Percentiles rank a stretch among this genome's conserved stretches.
These are phyloP conservation scores for Hibiscus mutabilis DNA, from an alignment of 345 rosid genomes.

Conservation along the genomic window DNA sequence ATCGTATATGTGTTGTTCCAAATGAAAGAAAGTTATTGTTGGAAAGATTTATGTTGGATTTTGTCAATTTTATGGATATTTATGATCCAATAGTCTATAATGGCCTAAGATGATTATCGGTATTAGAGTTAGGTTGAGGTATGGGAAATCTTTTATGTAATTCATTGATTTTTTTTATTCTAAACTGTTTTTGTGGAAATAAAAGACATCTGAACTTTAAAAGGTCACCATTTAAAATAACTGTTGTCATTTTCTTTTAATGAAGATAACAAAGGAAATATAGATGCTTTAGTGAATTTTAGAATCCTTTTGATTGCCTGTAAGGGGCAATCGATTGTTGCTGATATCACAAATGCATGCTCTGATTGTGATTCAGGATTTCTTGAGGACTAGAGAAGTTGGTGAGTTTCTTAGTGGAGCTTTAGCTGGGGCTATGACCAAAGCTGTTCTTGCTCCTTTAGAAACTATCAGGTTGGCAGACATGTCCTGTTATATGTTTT, in stretches of 20 bases:
- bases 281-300: neutral
- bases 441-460: constrained; percentile 96
- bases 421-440: constrained; percentile 97
- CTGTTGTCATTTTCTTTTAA: too few relatives aligned
- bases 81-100: neutral
- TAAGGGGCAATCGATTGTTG: neutral
- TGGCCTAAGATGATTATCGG: neutral
- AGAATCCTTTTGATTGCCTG: neutral
- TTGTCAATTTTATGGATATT: neutral
- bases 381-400: constrained; percentile 64
- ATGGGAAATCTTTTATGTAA: neutral
- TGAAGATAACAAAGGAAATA: neutral
- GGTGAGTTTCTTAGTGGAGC: constrained; percentile 97
- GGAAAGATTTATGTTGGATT: neutral
- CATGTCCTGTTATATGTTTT: neutral
- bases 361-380: constrained; percentile 43
- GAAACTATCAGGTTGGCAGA: constrained; percentile 83
- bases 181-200: neutral
- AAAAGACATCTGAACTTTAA: neutral
- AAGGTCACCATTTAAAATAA: neutral
- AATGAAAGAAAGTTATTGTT: neutral
- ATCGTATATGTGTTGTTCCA: neutral
- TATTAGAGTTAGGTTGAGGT: neutral
- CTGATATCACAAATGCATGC: constrained; percentile 10
- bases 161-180: neutral